Evolutionary conservation across 2,329 filamentous ascomycete species (phyloP).

Genomic region (Aspergillus thermomutatus): DNA sequence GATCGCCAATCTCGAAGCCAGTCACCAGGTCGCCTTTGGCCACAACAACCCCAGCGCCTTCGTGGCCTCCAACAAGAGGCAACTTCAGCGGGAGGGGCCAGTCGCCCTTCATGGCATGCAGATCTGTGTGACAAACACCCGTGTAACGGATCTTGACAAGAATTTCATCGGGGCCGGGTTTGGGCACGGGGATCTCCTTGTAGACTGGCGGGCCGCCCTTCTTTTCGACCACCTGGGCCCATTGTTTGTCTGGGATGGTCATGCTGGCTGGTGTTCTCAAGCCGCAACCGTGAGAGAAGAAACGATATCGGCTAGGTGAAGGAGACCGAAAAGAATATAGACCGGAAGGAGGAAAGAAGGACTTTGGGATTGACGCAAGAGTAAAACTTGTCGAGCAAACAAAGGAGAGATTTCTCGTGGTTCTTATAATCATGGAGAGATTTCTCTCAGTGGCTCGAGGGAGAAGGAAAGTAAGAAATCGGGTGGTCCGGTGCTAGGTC

Average conservation of each 20-base stretch:
- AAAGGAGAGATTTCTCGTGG: neutral
- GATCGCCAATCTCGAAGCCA: slow-evolving; percentile 76
- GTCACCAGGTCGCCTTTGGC: slow-evolving; percentile 71
- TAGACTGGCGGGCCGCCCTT: slow-evolving; percentile 63
- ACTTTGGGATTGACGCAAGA: neutral
- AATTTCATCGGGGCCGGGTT: slow-evolving; percentile 84
- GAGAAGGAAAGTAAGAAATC: neutral
- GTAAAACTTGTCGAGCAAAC: neutral
- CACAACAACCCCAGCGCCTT: slow-evolving; percentile 79
- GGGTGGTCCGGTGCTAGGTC: neutral
- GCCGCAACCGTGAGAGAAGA: neutral
- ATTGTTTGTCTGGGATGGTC: slow-evolving; percentile 75
- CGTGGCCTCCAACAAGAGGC: slow-evolving; percentile 78
- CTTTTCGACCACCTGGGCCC: slow-evolving; percentile 87
- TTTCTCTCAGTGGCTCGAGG: neutral
- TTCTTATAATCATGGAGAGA: neutral
- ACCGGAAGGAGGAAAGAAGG: neutral
- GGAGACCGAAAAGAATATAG: too few species aligned
- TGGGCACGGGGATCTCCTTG: slow-evolving; percentile 67
- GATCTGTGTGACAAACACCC: slow-evolving; percentile 87
- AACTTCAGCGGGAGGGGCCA: slow-evolving; percentile 83
- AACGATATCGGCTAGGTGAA: neutral
- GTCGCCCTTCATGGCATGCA: slow-evolving; percentile 79
- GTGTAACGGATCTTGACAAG: slow-evolving; percentile 88
- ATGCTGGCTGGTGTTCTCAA: slow-evolving; percentile 12